Base-by-base conservation (phyloP, 139 green algal genomes). In the Chlorella sorokiniana region DNA sequence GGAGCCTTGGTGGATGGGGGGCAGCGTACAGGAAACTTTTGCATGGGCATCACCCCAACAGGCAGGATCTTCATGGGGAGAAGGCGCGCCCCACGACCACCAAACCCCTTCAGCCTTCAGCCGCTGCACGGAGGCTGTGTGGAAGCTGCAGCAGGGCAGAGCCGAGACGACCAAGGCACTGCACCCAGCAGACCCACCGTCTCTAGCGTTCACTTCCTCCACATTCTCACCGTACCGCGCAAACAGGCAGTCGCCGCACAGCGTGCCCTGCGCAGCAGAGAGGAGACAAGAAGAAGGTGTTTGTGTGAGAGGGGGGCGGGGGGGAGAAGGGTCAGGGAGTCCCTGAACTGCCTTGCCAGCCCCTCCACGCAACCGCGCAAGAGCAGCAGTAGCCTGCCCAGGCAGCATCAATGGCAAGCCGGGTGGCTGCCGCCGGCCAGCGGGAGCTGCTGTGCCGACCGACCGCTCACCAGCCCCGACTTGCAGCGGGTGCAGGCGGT, bases 241-340 rank as follows among this genome's bases (percentile, higher is more conserved):
- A 75, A 87, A 94, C 63, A 96, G 81, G 87, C 93, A 96, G 81
- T 96, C 91, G 16, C 93, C 93, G 83, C 93, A 96, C 44, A 96
- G 91, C 42, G 85, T 38, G 45, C 92, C 91, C 72, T 92, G 86
- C 69, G 63, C 69, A 44, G n/a, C n/a, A 41, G 38, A 4, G 40
- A 25, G 14, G 11, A 27, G 33, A 14, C 5, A 29, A 18, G 29
- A 42, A 8, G 31, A 18, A 40, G 4, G 4, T 20, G 61, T n/a
- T n/a, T n/a, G n/a, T n/a, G n/a, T n/a, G n/a, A n/a, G n/a, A n/a
- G n/a, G n/a, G n/a, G n/a, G n/a, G n/a, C n/a, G n/a, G n/a, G n/a
- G n/a, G n/a, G n/a, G n/a, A n/a, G n/a, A n/a, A n/a, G n/a, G n/a
- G n/a, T n/a, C n/a, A n/a, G n/a, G n/a, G n/a, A n/a, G n/a, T n/a